Evolutionary conservation across 2,329 filamentous ascomycete species (phyloP), one percentile per base, ranked within the genome.

Genomic region (Microdochium trichocladiopsis): DNA sequence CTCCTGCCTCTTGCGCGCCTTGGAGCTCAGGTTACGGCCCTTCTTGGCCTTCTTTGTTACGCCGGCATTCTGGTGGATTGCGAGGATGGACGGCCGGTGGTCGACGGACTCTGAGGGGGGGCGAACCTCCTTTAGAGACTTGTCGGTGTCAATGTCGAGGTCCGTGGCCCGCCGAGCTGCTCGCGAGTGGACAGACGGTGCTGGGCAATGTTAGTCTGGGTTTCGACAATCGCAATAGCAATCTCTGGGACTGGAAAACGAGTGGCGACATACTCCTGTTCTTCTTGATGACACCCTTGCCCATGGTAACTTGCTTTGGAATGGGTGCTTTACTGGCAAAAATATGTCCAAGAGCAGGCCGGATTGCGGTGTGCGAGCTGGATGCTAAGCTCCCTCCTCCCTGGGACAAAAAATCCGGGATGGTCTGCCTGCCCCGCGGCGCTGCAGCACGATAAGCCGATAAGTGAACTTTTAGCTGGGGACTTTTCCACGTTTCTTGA

Each of bases 141-240:
- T 88, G 75, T 89, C 85, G 45, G 81, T 80, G 69, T 88, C 72
- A 68, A 89, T 84, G 61, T 83, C 76, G 24, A 87, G 85, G 3
- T 86, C 87, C 16, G 82, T 82, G 48, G 84, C 87, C 57, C 88
- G 83, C 63, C 87, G 82, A 41, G 87, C 86, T 53, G 86, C 87
- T 58, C 88, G 86, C 51, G 88, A 92, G 72, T 86, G 87, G 53
- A 83, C 69, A 4, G 87, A 88, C 37, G 76, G 74, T 51, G 73
- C 84, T 88, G 63, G 18, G 14, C 21, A 18, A 8, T 47, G 57
- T 62, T 47, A 64, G 57, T 53, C 25, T 49, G 23, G 14, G 36
- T 24, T 43, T n/a, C 2, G n/a, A 23, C 9, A 41, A 23, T n/a
- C 24, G n/a, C 36, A 24, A 14, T 23, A 45, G 41, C 41, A 8